phyloP scores from a whole-genome alignment of 2,329 filamentous ascomycete genomes.

The Venturia aucupariae region DNA sequence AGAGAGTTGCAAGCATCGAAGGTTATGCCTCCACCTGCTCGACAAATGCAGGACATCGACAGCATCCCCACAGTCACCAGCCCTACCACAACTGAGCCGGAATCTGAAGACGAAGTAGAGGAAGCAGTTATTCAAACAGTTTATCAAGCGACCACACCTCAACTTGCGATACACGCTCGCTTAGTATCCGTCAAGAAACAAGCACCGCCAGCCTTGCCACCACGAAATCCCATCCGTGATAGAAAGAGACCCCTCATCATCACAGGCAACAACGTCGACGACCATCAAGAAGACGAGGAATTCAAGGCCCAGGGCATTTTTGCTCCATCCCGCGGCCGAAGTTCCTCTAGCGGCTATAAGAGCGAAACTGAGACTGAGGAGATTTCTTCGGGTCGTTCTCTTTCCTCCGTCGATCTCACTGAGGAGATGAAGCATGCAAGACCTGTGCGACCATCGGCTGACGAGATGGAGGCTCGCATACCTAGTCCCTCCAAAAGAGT shows the following conservation, averaged over 20 bases:
- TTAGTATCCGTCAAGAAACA: slow-evolving; percentile 14
- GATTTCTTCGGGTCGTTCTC: not conserved
- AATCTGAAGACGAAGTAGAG: slow-evolving; percentile 48
- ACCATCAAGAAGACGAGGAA: not conserved
- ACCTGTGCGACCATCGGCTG: not conserved
- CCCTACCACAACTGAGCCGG: slow-evolving; percentile 4
- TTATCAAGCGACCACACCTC: slow-evolving; percentile 9
- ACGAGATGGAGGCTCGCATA: not conserved
- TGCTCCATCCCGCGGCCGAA: not conserved
- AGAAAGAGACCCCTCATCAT: slow-evolving; percentile 8
- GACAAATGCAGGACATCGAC: not conserved
- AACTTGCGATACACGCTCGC: slow-evolving; percentile 10
- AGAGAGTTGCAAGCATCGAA: not conserved
- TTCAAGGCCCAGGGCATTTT: not conserved
- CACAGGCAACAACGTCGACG: not conserved
- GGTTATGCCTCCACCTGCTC: not conserved
- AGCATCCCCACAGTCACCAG: slow-evolving; percentile 15
- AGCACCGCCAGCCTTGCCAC: slow-evolving; percentile 13
- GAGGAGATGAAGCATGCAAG: slow-evolving; percentile 1
- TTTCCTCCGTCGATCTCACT: not conserved
- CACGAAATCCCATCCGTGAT: slow-evolving; percentile 14
- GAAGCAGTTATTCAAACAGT: slow-evolving; percentile 31
- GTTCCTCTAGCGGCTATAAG: not conserved
- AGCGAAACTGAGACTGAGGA: not conserved
- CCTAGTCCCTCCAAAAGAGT: not conserved